Evolutionary conservation across 352 stramenopile genomes (phyloP).

Genomic region (Pythium plurisporium): DNA sequence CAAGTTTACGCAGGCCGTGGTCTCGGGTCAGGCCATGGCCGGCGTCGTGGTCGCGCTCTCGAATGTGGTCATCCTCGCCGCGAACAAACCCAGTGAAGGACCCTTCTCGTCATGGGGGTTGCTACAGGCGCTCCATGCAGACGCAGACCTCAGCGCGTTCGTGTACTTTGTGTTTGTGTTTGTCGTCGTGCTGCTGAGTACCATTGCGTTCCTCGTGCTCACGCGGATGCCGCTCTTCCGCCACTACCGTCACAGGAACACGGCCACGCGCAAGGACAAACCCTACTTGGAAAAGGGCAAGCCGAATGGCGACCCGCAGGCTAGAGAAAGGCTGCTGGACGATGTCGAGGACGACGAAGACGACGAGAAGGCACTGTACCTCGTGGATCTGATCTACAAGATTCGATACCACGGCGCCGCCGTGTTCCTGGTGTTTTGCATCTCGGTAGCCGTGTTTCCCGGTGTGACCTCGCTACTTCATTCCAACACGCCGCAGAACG

Average conservation of each 20-base stretch:
- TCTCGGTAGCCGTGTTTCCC: slow-evolving; percentile 75
- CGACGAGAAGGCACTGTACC: slow-evolving; percentile 21
- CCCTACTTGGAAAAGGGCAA: slow-evolving; percentile 7
- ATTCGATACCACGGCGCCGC: slow-evolving; percentile 56
- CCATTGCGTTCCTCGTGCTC: slow-evolving; percentile 49
- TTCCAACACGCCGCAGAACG: slow-evolving; percentile 38
- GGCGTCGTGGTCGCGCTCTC: slow-evolving; percentile 67
- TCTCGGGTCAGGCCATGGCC: slow-evolving; percentile 73
- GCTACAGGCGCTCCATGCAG: slow-evolving; percentile 21
- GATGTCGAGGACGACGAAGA: slow-evolving; percentile 10
- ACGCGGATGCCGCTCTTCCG: slow-evolving; percentile 62
- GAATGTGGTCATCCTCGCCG: slow-evolving; percentile 64
- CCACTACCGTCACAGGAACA: slow-evolving; percentile 42
- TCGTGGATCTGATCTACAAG: slow-evolving; percentile 23
- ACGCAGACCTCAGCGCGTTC: slow-evolving; percentile 64
- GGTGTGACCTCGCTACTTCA: slow-evolving; percentile 69
- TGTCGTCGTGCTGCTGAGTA: slow-evolving; percentile 50
- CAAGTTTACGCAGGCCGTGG: slow-evolving; percentile 70
- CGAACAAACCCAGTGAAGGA: slow-evolving; percentile 11
- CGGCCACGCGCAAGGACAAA: slow-evolving; percentile 11
- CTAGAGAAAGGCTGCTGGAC: slow-evolving; percentile 11
- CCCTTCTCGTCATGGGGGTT: neutral
- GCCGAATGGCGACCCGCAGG: neutral
- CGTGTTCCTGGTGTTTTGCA: slow-evolving; percentile 72
- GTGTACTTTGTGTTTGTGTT: slow-evolving; percentile 79